These are phyloP conservation scores for Coemansia sp. DNA, from an alignment of 192 early-diverging fungal species.

Conservation along the genomic window DNA sequence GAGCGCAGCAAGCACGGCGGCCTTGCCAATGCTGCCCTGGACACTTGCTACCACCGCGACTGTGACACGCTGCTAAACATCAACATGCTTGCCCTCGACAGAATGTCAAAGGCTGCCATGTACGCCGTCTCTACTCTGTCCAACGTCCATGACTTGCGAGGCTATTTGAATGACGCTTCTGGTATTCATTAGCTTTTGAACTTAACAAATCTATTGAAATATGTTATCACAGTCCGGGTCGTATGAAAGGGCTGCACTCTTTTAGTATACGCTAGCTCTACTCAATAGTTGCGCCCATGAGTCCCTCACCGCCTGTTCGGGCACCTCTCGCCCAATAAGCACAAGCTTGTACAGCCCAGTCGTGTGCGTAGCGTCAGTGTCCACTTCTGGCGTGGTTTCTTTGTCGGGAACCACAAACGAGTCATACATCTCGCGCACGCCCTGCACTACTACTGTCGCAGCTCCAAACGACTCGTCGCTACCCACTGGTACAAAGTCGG, in stretches of 20 bases:
- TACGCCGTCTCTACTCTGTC: conserved; percentile 40
- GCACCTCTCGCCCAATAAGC: conserved; percentile 45
- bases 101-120: conserved; percentile 58
- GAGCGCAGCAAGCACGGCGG: conserved; percentile 64
- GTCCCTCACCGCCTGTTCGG: conserved; percentile 32
- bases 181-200: neutral
- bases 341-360: conserved; percentile 33
- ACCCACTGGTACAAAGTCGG: conserved; percentile 42
- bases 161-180: conserved; percentile 7
- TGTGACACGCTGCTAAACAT: conserved; percentile 71
- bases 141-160: conserved; percentile 24
- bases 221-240: neutral
- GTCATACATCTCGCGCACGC: conserved; percentile 69
- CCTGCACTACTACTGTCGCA: conserved; percentile 62
- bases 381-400: neutral
- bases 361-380: neutral
- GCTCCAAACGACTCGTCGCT: conserved; percentile 9
- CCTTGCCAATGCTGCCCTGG: conserved; percentile 64
- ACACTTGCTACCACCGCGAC: conserved; percentile 71
- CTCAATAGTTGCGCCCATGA: conserved; percentile 40
- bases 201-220: neutral
- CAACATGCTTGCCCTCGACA: conserved; percentile 59
- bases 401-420: conserved; percentile 45
- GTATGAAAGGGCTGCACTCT: neutral
- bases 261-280: conserved; percentile 14